Conservation (phyloP, 2,329 filamentous ascomycete species). For the Apiospora marii region DNA sequence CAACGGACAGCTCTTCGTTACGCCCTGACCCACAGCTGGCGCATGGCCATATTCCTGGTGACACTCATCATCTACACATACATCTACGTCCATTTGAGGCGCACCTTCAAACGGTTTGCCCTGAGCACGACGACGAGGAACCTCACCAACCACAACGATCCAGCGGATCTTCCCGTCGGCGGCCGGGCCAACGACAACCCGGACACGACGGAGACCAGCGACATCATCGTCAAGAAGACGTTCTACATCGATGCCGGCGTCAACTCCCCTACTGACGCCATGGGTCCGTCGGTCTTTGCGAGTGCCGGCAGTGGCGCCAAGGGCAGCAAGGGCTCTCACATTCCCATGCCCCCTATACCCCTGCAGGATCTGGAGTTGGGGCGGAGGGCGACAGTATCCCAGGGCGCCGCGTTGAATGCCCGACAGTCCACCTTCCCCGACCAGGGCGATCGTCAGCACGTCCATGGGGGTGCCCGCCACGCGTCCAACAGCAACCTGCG, state of each 20-base stretch:
- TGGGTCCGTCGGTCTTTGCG: neutral
- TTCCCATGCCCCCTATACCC: neutral
- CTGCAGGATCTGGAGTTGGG: neutral
- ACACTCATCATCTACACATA: slow-evolving; percentile 52
- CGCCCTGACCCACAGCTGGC: slow-evolving; percentile 54
- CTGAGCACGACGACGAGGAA: slow-evolving; percentile 22
- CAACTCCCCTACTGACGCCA: neutral
- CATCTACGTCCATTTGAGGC: slow-evolving; percentile 47
- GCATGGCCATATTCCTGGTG: slow-evolving; percentile 50
- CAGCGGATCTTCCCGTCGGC: neutral
- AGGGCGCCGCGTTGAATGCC: neutral
- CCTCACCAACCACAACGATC: slow-evolving; percentile 16
- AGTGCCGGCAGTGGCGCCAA: neutral
- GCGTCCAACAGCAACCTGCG: slow-evolving; percentile 37
- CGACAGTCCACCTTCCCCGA: neutral
- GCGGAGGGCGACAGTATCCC: neutral
- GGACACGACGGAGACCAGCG: neutral
- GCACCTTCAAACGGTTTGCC: slow-evolving; percentile 31
- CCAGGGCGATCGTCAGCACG: neutral
- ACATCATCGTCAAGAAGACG: slow-evolving; percentile 17
- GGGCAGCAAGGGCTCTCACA: too few relatives aligned
- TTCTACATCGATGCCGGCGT: neutral
- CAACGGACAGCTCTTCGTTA: slow-evolving; percentile 50
- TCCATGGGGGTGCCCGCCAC: slow-evolving; percentile 32
- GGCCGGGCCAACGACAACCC: neutral